A percentile compares a stretch with the other conserved stretches of the same genome.
Conservation (phyloP, 768 basidiomycete genomes). For the Mrakia frigida region DNA sequence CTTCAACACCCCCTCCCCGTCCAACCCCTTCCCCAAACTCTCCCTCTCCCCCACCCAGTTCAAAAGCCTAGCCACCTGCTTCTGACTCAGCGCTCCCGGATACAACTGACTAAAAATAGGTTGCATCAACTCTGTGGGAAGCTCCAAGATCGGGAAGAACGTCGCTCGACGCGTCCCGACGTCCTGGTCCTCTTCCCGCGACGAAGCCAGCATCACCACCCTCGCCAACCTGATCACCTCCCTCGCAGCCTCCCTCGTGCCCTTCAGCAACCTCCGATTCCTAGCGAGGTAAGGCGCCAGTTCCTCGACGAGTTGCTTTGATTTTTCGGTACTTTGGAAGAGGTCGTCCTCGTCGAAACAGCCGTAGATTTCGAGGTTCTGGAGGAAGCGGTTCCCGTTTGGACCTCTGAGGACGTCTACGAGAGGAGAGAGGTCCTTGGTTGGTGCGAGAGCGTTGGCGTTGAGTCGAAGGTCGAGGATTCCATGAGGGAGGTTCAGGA, state of each 20-base stretch:
- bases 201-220: not conserved
- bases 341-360: slow-evolving; percentile 4
- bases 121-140: slow-evolving; percentile 15
- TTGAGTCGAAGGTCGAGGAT: slow-evolving; percentile 21
- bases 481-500: not conserved
- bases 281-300: not conserved
- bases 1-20: not conserved
- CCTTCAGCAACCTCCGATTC: slow-evolving; percentile 3
- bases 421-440: not conserved
- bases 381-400: slow-evolving; percentile 14
- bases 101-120: not conserved
- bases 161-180: not conserved
- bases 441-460: slow-evolving; percentile 17
- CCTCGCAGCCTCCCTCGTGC: slow-evolving; percentile 9
- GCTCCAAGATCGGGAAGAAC: not conserved
- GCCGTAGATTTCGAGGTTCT: slow-evolving; percentile 20
- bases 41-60: slow-evolving; percentile 5
- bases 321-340: not conserved
- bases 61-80: slow-evolving; percentile 5
- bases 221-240: slow-evolving; percentile 9
- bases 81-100: slow-evolving; percentile 7
- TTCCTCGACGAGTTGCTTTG: not conserved
- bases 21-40: not conserved
- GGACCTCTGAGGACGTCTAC: not conserved
- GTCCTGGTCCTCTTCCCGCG: not conserved